Conservation (phyloP, 176 grass and related monocot species). For the Avena atlantica region DNA sequence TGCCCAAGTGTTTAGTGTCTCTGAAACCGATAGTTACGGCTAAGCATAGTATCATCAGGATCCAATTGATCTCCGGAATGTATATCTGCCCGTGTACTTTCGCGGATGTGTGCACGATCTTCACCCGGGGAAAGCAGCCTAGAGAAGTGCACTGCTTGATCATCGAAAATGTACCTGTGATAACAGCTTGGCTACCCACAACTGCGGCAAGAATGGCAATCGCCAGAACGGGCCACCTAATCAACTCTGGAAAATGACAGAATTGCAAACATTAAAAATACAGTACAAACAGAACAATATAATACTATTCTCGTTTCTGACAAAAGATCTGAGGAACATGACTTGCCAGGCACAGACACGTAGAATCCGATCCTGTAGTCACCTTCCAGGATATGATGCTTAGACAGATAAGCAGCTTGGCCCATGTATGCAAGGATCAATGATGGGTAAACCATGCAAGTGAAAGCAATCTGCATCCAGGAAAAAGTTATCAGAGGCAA, state of each 20-base stretch:
- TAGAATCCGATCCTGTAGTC: conserved; percentile 96
- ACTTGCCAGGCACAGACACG: conserved; percentile 94
- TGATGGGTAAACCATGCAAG: conserved; percentile 96
- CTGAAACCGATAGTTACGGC: conserved; percentile 94
- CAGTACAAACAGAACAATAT: not conserved
- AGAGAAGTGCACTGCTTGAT: conserved; percentile 92
- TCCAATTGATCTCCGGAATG: conserved; percentile 99
- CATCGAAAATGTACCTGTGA: conserved; percentile 94
- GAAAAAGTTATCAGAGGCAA: conserved; percentile 32
- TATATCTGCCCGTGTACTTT: conserved; percentile 97
- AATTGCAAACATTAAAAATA: conserved; percentile 38
- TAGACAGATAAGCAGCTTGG: conserved; percentile 94
- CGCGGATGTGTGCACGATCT: conserved; percentile 89
- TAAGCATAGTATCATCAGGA: conserved; percentile 85
- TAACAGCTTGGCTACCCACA: conserved; percentile 95
- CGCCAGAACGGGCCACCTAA: conserved; percentile 88
- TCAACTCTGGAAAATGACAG: conserved; percentile 55
- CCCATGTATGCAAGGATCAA: conserved; percentile 99
- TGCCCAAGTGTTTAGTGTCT: conserved; percentile 88
- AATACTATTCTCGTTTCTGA: conserved; percentile 23
- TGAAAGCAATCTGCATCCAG: conserved; percentile 84
- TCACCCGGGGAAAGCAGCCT: conserved; percentile 98
- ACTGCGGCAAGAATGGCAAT: conserved; percentile 97
- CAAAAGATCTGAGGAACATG: conserved; percentile 35
- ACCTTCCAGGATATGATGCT: conserved; percentile 84